Percentiles rank a stretch among this genome's conserved stretches.
Conservation (phyloP, 169 alveolate genomes). For the Eimeria praecox region DNA sequence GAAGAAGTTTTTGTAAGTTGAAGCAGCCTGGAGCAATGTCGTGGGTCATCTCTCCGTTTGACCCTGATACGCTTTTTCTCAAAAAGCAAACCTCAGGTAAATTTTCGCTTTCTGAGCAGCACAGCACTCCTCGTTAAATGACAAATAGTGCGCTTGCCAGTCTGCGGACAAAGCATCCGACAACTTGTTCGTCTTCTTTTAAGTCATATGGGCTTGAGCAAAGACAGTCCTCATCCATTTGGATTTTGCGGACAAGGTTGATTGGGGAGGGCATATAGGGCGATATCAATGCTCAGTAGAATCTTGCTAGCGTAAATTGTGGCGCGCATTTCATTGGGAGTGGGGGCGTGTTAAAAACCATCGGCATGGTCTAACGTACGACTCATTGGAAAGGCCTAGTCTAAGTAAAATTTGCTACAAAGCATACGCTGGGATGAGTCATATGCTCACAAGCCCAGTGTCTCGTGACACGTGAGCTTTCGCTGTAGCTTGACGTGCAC, state of each 20-base stretch:
- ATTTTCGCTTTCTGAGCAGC: not conserved
- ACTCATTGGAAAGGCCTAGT: too few relatives aligned
- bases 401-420: not conserved
- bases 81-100: not conserved
- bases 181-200: not conserved
- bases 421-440: not conserved
- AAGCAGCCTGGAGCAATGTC: not conserved
- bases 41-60: not conserved
- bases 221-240: not conserved
- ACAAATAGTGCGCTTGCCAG: not conserved
- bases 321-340: too few relatives aligned
- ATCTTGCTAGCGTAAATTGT: too few relatives aligned
- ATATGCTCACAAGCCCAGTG: not conserved
- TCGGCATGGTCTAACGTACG: too few relatives aligned
- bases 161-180: not conserved
- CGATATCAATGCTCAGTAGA: too few relatives aligned
- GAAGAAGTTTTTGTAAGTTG: not conserved
- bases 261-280: not conserved
- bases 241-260: not conserved
- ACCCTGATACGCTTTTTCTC: not conserved
- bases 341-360: too few relatives aligned
- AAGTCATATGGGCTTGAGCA: not conserved
- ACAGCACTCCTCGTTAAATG: not conserved
- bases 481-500: too few relatives aligned
- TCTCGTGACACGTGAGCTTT: too few relatives aligned